These are phyloP conservation scores for Mrakia frigida DNA, from an alignment of 768 basidiomycete species.

Conservation along the genomic window DNA sequence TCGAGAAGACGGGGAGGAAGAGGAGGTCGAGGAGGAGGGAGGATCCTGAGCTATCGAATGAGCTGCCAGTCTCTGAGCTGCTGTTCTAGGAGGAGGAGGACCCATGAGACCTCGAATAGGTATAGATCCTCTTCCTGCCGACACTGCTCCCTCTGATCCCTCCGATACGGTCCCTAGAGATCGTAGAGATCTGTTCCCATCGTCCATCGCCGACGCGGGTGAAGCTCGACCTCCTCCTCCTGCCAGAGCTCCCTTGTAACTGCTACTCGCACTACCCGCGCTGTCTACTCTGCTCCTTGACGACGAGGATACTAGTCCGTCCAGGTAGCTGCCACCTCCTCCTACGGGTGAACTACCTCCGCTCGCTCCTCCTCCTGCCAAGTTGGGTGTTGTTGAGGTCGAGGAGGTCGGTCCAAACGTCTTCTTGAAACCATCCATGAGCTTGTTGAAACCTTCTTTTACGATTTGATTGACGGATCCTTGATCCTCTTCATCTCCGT, in stretches of 20 bases:
- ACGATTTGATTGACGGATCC: neutral
- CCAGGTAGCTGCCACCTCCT: neutral
- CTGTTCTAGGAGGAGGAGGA: conserved; percentile 1
- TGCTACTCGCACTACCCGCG: neutral
- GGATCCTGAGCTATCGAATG: neutral
- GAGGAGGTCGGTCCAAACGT: neutral
- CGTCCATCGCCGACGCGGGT: neutral
- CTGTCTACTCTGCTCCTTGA: neutral
- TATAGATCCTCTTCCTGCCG: neutral
- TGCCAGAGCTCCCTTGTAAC: neutral
- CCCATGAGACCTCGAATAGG: conserved; percentile 2
- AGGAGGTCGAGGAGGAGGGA: neutral
- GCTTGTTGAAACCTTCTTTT: neutral
- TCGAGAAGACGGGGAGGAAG: conserved; percentile 33
- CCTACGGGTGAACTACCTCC: neutral
- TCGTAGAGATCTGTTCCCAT: neutral
- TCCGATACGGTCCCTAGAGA: conserved; percentile 4
- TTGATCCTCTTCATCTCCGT: conserved; percentile 20
- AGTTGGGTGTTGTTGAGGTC: neutral
- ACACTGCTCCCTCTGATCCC: neutral
- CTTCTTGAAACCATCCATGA: conserved; percentile 1
- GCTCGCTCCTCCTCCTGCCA: neutral
- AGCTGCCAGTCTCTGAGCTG: conserved; percentile 5
- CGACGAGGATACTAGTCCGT: neutral
- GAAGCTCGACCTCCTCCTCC: neutral